Evolutionary conservation across 352 stramenopile genomes (phyloP), one percentile per base, ranked within the genome.

Genomic region (Aphanomyces astaci): DNA sequence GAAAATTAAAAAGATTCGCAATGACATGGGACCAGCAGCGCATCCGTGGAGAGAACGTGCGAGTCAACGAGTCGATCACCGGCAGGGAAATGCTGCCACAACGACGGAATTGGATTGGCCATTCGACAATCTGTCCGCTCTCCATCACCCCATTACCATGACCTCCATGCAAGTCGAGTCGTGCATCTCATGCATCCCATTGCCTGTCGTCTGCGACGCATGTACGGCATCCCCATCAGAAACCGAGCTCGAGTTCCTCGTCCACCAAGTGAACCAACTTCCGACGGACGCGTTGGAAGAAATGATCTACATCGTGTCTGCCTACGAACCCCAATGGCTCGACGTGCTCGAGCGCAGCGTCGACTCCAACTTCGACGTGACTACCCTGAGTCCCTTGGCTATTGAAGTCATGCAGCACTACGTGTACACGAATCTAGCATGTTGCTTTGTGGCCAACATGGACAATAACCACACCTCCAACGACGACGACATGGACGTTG

Each of bases 351-450:
- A 39, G 11, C 19, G 59, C 51, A 59, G 7, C 51, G 30, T 13
- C 25, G 4, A 2, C 51, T 9, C 13, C 30, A 25, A 30, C n/a
- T 32, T 59, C 33, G 51, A 59, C 51, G 51, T 59, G 5, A 39
- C 7, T 10, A 24, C 51, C 13, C 30, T 59, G 7, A 59, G 51
- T 17, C 62, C 49, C 10, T 45, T 68, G 2, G 62, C 49, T 17
- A 33, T 68, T 19, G 43, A 68, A 60, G 62, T 52, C 30, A 68
- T 68, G 62, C 62, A 68, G 51, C 62, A 59, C 13, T 59, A 59
- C 30, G 51, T 59, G 19, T 59, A 59, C 30, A 59, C 51, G 24
- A 9, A 59, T 32, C 27, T 59, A 9, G 51, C 51, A 15, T 59
- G 51, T 30, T 59, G 51, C 30, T 59, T 59, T 59, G 51, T 59